These are phyloP conservation scores for Globisporangium abappressorium DNA, from an alignment of 352 stramenopile species.

Conservation along the genomic window DNA sequence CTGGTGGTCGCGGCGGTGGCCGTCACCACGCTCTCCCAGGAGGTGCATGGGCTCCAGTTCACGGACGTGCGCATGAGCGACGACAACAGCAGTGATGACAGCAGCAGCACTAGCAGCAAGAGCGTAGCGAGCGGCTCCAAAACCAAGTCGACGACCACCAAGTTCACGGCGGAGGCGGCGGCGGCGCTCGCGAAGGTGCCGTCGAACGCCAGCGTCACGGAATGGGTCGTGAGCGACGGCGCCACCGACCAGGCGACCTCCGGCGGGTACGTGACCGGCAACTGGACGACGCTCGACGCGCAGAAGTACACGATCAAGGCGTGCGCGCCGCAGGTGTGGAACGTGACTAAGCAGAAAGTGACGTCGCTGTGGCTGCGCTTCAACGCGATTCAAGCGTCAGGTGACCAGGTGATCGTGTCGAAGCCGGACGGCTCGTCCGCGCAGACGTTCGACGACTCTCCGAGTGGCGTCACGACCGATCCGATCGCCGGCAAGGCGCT, in stretches of 20 bases:
- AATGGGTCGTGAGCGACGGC: constrained; percentile 9
- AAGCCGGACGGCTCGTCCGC: constrained; percentile 31
- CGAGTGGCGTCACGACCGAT: constrained; percentile 26
- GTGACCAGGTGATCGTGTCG: constrained; percentile 39
- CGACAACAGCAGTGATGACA: background rate
- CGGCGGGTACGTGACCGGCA: constrained; percentile 37
- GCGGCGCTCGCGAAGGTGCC: constrained; percentile 1
- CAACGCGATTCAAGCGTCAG: constrained; percentile 25
- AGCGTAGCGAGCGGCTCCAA: background rate
- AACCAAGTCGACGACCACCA: background rate
- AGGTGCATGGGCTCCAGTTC: constrained; percentile 10
- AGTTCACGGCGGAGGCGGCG: constrained; percentile 12
- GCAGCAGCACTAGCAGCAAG: background rate
- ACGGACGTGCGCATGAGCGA: constrained; percentile 3
- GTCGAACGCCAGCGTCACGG: background rate
- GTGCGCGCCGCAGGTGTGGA: constrained; percentile 45
- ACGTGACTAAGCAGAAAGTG: constrained; percentile 42
- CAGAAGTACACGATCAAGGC: constrained; percentile 35
- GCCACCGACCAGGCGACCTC: constrained; percentile 19
- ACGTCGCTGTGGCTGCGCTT: constrained; percentile 43
- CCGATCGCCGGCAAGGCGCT: constrained; percentile 32
- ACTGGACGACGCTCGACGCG: constrained; percentile 27
- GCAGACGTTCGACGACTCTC: constrained; percentile 22
- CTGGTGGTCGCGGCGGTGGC: background rate
- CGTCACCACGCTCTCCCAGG: background rate